phyloP scores from a whole-genome alignment of 495 filamentous ascomycete genomes.

The Penicillium longicatenatum region DNA sequence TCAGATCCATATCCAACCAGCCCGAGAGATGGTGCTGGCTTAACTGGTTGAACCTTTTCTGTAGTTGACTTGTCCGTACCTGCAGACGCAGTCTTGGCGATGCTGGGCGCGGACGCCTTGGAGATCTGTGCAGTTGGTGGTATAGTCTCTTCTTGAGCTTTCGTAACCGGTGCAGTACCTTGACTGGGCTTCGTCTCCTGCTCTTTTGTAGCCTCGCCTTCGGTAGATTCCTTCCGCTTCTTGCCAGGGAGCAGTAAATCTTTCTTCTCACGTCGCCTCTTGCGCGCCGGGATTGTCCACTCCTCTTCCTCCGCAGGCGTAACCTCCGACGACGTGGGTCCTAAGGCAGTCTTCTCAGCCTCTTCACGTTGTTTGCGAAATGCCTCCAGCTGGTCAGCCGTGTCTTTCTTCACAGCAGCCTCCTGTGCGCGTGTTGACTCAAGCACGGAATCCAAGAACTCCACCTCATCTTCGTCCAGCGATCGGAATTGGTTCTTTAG shows the following conservation, averaged over 20 bases:
- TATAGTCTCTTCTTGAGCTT: background rate
- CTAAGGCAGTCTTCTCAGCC: slow-evolving; percentile 55
- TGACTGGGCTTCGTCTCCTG: background rate
- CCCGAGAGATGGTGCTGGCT: slow-evolving; percentile 20
- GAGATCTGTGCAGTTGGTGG: background rate
- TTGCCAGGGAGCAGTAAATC: slow-evolving; percentile 59
- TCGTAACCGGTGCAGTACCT: background rate
- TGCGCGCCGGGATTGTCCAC: slow-evolving; percentile 57
- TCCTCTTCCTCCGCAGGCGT: slow-evolving; percentile 47
- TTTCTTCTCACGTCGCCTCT: slow-evolving; percentile 61
- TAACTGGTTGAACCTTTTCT: slow-evolving; percentile 8
- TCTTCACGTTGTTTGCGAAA: slow-evolving; percentile 73
- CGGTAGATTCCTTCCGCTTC: slow-evolving; percentile 51
- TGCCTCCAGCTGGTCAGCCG: slow-evolving; percentile 65
- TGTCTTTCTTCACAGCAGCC: slow-evolving; percentile 71
- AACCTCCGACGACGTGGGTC: slow-evolving; percentile 37
- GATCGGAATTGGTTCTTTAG: slow-evolving; percentile 93
- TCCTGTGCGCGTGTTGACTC: slow-evolving; percentile 72
- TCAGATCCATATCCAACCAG: slow-evolving; percentile 45
- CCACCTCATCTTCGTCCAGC: slow-evolving; percentile 91
- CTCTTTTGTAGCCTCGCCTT: slow-evolving; percentile 13
- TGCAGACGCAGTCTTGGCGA: slow-evolving; percentile 4
- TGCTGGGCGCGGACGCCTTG: background rate
- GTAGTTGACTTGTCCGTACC: slow-evolving; percentile 1
- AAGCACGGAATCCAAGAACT: slow-evolving; percentile 80